Evolutionary conservation across 1,139 yeast species (phyloP), one percentile per base, ranked within the genome.

Genomic region (Lodderomyces theae): DNA sequence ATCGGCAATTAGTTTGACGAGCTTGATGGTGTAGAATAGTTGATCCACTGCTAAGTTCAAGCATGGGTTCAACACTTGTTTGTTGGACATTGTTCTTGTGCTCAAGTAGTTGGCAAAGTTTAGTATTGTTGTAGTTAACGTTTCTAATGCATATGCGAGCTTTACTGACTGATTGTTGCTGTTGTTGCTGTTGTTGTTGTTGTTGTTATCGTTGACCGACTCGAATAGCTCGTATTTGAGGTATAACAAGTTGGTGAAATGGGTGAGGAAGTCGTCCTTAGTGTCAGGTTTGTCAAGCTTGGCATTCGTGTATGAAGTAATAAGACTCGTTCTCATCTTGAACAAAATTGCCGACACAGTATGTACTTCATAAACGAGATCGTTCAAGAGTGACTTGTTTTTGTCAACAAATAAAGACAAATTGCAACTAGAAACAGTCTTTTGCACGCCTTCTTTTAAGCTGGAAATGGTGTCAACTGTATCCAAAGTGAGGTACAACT

Each of bases 401-500:
- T 15, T 28, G 18, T 28, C 26, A 30, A 35, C 35, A 32, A 26
- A 32, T 29, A 12, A 6, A 7, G 35, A 13, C n/a, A 21, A 32
- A 22, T 32, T 32, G 2, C 35, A 25, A 4, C 8, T 11, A 5
- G 31, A 17, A 28, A 28, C 31, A 28, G 17, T 28, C 17, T 37
- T 37, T 30, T 22, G 18, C 4, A 23, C 22, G 5, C 39, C 39
- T n/a, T 11, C 26, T 21, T 18, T 23, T 13, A 37, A 29, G 19
- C 39, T 12, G 2, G 29, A 16, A 12, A 37, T 22, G 19, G 75
- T 66, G 54, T 82, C 88, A 39, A 84, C 66, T 0, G 79, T 56
- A 13, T 68, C 62, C 26, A 80, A 51, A 28, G 72, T 65, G 37
- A 72, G 67, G 52, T 75, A 77, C 18, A 81, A 60, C 47, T 79